Conservation (phyloP, 306 rosid genomes). For the Prunus fruticosa region DNA sequence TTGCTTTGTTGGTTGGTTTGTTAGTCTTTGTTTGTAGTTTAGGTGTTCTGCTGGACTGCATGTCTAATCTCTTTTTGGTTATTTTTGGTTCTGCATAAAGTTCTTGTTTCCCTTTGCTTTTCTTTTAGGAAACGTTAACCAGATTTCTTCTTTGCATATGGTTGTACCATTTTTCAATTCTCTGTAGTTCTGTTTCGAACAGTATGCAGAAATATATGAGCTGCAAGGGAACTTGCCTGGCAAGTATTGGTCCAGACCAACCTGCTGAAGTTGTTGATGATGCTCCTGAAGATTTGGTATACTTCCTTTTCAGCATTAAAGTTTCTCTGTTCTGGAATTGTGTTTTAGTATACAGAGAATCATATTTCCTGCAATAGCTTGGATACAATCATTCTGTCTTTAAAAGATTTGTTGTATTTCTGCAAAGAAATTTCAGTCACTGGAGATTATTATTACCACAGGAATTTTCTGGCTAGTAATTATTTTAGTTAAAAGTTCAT, state of each 20-base stretch:
- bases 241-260: constrained; percentile 86
- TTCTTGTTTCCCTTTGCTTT: background rate
- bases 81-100: background rate
- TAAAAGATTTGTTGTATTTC: background rate
- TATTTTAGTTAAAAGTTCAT: background rate
- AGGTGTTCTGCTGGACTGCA: background rate
- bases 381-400: background rate
- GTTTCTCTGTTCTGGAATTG: background rate
- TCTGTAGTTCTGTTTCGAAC: constrained; percentile 19
- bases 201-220: constrained; percentile 83
- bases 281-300: constrained; percentile 88
- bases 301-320: constrained; percentile 15
- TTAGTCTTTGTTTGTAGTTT: background rate
- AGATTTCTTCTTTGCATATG: background rate
- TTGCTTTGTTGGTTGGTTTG: background rate
- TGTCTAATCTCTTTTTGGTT: background rate
- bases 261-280: constrained; percentile 91
- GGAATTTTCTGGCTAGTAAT: background rate
- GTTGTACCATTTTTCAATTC: background rate
- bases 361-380: background rate
- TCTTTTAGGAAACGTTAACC: background rate
- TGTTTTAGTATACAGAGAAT: background rate
- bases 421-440: background rate
- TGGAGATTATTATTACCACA: background rate
- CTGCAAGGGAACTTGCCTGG: constrained; percentile 92